These are phyloP conservation scores for Pyricularia pennisetigena DNA, from an alignment of 2,329 filamentous ascomycete species.

Conservation along the genomic window DNA sequence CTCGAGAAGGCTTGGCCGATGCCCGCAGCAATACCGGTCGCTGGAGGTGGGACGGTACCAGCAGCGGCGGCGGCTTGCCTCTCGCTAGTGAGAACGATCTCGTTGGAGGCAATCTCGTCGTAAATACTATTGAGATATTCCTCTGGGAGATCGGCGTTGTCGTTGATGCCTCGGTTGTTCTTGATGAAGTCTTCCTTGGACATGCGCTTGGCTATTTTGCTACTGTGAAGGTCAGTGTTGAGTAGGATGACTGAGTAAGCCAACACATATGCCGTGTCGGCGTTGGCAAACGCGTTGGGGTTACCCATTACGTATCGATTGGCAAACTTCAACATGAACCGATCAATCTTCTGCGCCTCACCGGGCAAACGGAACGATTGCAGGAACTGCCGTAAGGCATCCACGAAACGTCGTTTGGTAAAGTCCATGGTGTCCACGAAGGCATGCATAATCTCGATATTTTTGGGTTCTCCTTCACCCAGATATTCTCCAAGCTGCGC, in stretches of 20 bases:
- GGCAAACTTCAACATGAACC: slow-evolving; percentile 98
- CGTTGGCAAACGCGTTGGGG: slow-evolving; percentile 94
- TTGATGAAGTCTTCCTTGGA: slow-evolving; percentile 97
- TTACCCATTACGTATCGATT: slow-evolving; percentile 93
- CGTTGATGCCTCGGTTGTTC: slow-evolving; percentile 97
- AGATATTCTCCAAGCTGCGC: slow-evolving; percentile 87
- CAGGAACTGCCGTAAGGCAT: slow-evolving; percentile 81
- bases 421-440: slow-evolving; percentile 98
- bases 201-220: slow-evolving; percentile 78
- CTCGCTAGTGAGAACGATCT: slow-evolving; percentile 92
- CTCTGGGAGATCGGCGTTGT: slow-evolving; percentile 83
- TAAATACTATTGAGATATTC: slow-evolving; percentile 86
- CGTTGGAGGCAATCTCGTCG: slow-evolving; percentile 82
- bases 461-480: slow-evolving; percentile 84
- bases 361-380: slow-evolving; percentile 92
- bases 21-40: slow-evolving; percentile 64
- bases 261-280: slow-evolving; percentile 92
- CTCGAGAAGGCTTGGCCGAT: slow-evolving; percentile 85
- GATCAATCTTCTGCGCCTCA: slow-evolving; percentile 97
- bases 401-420: slow-evolving; percentile 80
- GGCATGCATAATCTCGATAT: slow-evolving; percentile 96
- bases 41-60: slow-evolving; percentile 50
- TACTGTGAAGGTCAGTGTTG: slow-evolving; percentile 91
- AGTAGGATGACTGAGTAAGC: slow-evolving; percentile 95
- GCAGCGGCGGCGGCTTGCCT: slow-evolving; percentile 78